Conservation (phyloP, 2,329 filamentous ascomycete species). For the Bimuria novae-zelandiae region DNA sequence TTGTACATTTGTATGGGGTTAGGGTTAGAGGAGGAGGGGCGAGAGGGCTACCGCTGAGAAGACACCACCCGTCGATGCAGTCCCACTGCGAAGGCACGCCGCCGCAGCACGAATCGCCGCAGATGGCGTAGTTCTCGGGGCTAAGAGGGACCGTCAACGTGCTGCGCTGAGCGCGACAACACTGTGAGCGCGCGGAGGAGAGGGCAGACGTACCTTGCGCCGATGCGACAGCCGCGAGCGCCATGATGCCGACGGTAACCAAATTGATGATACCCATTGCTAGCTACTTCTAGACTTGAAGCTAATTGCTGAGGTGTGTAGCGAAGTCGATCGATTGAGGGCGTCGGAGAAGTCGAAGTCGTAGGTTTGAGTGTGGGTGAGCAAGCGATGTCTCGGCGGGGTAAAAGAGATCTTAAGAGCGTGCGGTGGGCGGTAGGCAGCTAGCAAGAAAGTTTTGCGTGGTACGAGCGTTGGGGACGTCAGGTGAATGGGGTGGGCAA, state of each 20-base stretch:
- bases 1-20: neutral
- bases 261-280: neutral
- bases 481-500: neutral
- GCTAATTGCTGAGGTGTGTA: neutral
- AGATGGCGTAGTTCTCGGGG: neutral
- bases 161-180: too few relatives aligned
- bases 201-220: neutral
- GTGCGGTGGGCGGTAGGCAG: neutral
- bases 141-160: too few relatives aligned
- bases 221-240: neutral
- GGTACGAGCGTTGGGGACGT: neutral
- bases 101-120: neutral
- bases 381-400: neutral
- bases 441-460: neutral
- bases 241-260: neutral
- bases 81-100: neutral
- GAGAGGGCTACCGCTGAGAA: neutral
- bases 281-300: too few relatives aligned
- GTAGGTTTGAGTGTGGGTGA: neutral
- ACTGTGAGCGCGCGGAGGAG: neutral
- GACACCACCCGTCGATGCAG: neutral
- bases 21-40: neutral
- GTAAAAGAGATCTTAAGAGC: neutral
- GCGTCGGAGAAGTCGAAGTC: neutral
- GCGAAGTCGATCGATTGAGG: neutral